Evolutionary conservation across 1,284 basidiomycete species (phyloP).

Genomic region (Papiliotrema nemorosa): DNA sequence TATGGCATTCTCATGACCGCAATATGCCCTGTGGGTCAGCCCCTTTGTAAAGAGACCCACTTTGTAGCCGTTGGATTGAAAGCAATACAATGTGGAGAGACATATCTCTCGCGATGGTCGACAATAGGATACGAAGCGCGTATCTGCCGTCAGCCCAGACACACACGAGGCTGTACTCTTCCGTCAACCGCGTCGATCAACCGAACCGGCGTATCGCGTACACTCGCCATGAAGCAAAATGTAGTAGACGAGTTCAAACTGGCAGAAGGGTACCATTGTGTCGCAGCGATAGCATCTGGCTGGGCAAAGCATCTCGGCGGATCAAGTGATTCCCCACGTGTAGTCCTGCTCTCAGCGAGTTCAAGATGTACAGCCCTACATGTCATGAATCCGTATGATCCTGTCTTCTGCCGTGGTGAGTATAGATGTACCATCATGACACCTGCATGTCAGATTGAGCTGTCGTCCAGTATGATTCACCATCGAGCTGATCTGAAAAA

Average conservation of each 20-base stretch:
- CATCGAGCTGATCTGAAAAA: conserved; percentile 42
- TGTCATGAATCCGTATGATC: conserved; percentile 26
- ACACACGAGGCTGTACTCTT: conserved; percentile 36
- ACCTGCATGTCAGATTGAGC: conserved; percentile 27
- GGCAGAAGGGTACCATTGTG: conserved; percentile 76
- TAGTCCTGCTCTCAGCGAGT: no score
- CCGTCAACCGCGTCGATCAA: conserved; percentile 74
- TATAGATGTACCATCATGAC: conserved; percentile 36
- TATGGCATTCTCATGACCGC: conserved; percentile 82
- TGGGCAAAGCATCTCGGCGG: conserved; percentile 55
- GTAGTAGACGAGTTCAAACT: conserved; percentile 57
- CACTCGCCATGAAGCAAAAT: conserved; percentile 75
- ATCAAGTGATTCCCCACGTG: no score
- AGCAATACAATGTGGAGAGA: conserved; percentile 75
- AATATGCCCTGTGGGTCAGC: conserved; percentile 64
- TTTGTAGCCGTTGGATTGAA: conserved; percentile 67
- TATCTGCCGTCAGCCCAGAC: conserved; percentile 53
- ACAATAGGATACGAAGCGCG: conserved; percentile 87
- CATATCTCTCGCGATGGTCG: conserved; percentile 80
- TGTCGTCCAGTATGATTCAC: conserved; percentile 15
- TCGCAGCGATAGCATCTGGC: conserved; percentile 67
- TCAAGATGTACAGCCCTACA: conserved; percentile 15
- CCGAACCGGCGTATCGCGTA: conserved; percentile 75
- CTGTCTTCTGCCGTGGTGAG: conserved; percentile 45
- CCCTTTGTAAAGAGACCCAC: conserved; percentile 50